phyloP scores from a whole-genome alignment of 805 yeast genomes.

The Wickerhamomyces ciferrii region DNA sequence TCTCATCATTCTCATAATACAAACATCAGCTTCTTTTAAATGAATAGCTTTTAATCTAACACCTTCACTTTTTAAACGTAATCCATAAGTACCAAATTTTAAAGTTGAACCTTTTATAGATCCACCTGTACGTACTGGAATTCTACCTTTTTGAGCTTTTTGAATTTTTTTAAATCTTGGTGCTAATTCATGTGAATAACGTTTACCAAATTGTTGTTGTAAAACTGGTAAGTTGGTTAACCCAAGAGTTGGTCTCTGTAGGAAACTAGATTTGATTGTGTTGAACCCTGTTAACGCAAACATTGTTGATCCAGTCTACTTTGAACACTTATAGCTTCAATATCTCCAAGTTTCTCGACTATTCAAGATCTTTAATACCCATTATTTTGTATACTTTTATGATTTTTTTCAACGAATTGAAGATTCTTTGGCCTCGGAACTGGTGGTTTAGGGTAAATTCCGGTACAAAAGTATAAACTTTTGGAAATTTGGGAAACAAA shows the following conservation, averaged over 20 bases:
- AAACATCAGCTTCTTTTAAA: slow-evolving; percentile 84
- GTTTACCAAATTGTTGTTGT: slow-evolving; percentile 17
- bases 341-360: too few relatives aligned
- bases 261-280: background rate
- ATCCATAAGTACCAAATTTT: slow-evolving; percentile 78
- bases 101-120: slow-evolving; percentile 83
- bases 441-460: background rate
- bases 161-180: slow-evolving; percentile 28
- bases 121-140: slow-evolving; percentile 91
- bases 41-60: slow-evolving; percentile 81
- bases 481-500: background rate
- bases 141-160: slow-evolving; percentile 92
- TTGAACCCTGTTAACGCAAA: background rate
- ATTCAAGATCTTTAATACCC: too few relatives aligned
- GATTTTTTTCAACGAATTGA: background rate
- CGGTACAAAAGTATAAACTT: background rate
- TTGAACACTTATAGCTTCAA: background rate
- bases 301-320: background rate
- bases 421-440: background rate
- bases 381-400: too few relatives aligned
- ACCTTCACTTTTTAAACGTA: slow-evolving; percentile 87
- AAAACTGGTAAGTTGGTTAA: background rate
- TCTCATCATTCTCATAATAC: slow-evolving; percentile 78
- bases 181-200: slow-evolving; percentile 23
- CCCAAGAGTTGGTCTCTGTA: background rate